Evolutionary conservation across 2,329 filamentous ascomycete species (phyloP), one percentile per base, ranked within the genome.

Genomic region (Calonectria multiphialidica): DNA sequence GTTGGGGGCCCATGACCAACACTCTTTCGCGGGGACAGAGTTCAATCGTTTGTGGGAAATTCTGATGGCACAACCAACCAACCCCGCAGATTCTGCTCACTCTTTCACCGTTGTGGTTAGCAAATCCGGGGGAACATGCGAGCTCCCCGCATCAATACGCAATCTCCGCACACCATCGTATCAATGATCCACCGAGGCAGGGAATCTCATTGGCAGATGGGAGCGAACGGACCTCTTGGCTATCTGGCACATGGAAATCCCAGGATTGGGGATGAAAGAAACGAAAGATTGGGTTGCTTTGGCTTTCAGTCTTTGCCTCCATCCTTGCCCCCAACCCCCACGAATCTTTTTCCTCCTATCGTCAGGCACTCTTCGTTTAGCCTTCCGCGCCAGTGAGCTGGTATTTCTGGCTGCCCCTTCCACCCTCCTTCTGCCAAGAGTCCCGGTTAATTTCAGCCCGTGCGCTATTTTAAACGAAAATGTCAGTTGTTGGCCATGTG

Each of bases 21-120:
- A 15, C 18, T 6, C 7, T 69, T 64, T 13, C 15, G 12, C 10
- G 6, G 6, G 23, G n/a, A n/a, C 53, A 59, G 33, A 59, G 53
- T 40, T 59, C 53, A 40, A 44, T 63, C 37, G 66, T 45, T 69
- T 64, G 66, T 69, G 66, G 66, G 47, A 69, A 69, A 69, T 55
- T 30, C 37, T 8, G 3, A 35, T 18, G 55, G 18, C 50, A 47
- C 30, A 30, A 45, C 16, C 28, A 47, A n/a, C 28, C 7, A 28
- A 69, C 66, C 47, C 66, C 47, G 66, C 59, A 44, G 4, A 25
- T 18, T 35, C n/a, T 18, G 28, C 2, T 5, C 12, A 25, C 8
- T n/a, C 37, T 44, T 49, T 40, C 2, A 28, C 57, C 18, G 18
- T 45, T 47, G 37, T n/a, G 35, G 25, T 40, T 50, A 55, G 50